These are phyloP conservation scores for Peziza echinospora DNA, from an alignment of 495 filamentous ascomycete genomes.

Conservation along the genomic window DNA sequence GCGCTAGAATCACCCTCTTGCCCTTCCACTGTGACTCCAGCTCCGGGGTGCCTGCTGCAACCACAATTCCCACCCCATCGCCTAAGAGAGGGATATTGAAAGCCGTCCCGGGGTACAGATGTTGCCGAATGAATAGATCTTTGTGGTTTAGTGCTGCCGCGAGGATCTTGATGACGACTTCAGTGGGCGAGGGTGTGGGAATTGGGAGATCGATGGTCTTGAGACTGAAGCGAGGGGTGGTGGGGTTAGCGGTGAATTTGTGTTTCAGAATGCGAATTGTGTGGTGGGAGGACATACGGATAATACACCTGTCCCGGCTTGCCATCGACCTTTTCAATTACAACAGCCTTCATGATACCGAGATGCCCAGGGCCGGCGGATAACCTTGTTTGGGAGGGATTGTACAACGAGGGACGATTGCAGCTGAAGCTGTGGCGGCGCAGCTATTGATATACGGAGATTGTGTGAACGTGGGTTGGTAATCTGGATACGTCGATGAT, in stretches of 20 bases:
- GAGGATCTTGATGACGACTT: slow-evolving; percentile 47
- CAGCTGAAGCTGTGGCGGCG: too few relatives aligned
- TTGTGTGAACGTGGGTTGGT: too few relatives aligned
- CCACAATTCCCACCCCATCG: slow-evolving; percentile 59
- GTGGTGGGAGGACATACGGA: slow-evolving; percentile 27
- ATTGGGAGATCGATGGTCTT: slow-evolving; percentile 34
- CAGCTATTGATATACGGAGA: too few relatives aligned
- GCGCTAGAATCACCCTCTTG: slow-evolving; percentile 54
- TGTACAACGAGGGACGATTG: too few relatives aligned
- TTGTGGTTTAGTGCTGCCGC: slow-evolving; percentile 78
- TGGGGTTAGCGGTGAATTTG: background rate
- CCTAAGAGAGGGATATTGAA: slow-evolving; percentile 55
- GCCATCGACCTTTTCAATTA: slow-evolving; percentile 34
- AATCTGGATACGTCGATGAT: too few relatives aligned
- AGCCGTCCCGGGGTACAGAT: slow-evolving; percentile 65
- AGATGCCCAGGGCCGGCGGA: too few relatives aligned
- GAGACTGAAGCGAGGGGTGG: slow-evolving; percentile 29
- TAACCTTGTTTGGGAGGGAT: too few relatives aligned
- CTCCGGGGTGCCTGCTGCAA: slow-evolving; percentile 33
- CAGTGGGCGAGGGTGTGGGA: slow-evolving; percentile 31
- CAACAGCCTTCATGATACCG: slow-evolving; percentile 15
- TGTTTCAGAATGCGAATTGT: background rate
- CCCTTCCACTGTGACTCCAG: slow-evolving; percentile 26
- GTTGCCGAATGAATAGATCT: slow-evolving; percentile 77
- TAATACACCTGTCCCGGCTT: slow-evolving; percentile 81